Percentiles rank a stretch among this genome's conserved stretches.
Conservation (phyloP, 257 asterid species). For the Solanum medicagineum region DNA sequence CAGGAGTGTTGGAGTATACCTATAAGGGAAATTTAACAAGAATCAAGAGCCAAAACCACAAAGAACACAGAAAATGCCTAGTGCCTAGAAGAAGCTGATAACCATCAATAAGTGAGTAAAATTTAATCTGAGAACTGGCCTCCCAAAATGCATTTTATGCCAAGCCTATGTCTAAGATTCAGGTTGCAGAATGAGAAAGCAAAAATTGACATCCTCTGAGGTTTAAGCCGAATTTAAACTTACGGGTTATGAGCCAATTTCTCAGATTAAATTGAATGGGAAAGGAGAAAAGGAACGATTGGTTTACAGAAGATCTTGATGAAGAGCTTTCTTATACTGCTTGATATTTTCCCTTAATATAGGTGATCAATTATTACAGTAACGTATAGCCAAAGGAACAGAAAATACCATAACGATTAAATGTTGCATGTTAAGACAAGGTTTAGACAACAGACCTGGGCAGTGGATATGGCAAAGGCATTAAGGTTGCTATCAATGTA, state of each 20-base stretch:
- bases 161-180: neutral
- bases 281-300: neutral
- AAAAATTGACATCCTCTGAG: neutral
- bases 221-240: neutral
- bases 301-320: neutral
- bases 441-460: conserved; percentile 41
- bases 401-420: neutral
- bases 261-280: neutral
- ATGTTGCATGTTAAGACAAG: neutral
- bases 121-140: neutral
- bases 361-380: neutral
- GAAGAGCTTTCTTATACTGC: neutral
- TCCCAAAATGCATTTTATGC: neutral
- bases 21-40: conserved; percentile 9
- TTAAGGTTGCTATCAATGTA: conserved; percentile 61
- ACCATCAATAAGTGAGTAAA: neutral
- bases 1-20: conserved; percentile 81
- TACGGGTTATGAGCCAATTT: neutral
- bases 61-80: neutral
- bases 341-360: neutral
- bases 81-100: neutral
- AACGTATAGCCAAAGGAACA: neutral
- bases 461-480: conserved; percentile 68
- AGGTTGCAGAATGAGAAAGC: neutral
- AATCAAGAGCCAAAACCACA: neutral